phyloP scores from a whole-genome alignment of 371 early-diverging fungal genomes.

The Fennellomyces sp. region DNA sequence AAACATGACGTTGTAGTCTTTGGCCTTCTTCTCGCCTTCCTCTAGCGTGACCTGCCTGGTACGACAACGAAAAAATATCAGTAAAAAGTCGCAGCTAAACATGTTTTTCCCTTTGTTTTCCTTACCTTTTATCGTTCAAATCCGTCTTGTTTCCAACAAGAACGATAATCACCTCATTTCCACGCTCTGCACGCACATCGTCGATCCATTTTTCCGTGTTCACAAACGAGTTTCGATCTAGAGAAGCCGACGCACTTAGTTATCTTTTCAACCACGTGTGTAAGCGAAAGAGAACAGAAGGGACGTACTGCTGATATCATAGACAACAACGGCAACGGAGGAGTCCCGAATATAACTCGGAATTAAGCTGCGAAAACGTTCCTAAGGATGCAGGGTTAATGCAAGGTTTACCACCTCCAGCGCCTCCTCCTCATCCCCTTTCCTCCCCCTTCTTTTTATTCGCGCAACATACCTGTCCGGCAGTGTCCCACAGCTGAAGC shows the following conservation, averaged over 20 bases:
- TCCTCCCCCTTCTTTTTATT: not conserved
- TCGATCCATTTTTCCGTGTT: conserved; percentile 98
- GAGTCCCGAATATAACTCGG: conserved; percentile 99
- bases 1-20: conserved; percentile 93
- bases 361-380: conserved; percentile 96
- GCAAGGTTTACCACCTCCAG: not conserved
- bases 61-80: not conserved
- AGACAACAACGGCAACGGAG: conserved; percentile 97
- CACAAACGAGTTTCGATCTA: conserved; percentile 89
- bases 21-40: conserved; percentile 95
- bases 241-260: too few species aligned
- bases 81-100: not conserved
- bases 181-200: conserved; percentile 97
- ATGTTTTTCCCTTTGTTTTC: too few species aligned
- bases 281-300: not conserved
- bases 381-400: conserved; percentile 49
- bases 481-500: conserved; percentile 99
- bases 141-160: conserved; percentile 99
- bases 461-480: conserved; percentile 86
- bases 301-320: conserved; percentile 89
- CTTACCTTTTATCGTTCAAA: conserved; percentile 86
- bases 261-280: not conserved
- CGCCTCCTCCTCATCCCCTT: not conserved
- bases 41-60: conserved; percentile 88
- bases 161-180: conserved; percentile 96